Conservation (phyloP, 1,284 basidiomycete species). For the Taiwanofungus camphoratus region DNA sequence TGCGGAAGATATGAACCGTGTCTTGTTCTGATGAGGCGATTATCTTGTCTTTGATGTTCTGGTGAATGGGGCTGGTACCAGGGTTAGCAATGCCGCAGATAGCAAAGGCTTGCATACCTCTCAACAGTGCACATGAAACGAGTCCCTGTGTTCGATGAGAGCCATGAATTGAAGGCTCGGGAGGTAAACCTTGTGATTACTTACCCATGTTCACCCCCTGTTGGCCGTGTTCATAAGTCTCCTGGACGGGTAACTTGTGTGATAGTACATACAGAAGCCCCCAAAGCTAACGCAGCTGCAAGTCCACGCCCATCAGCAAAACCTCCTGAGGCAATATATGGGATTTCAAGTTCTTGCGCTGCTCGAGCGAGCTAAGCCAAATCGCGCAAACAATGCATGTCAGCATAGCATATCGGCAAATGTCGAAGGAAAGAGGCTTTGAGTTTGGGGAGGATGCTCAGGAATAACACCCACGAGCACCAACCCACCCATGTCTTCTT, state of each 20-base stretch:
- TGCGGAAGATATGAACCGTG: constrained; percentile 87
- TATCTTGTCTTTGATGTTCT: constrained; percentile 88
- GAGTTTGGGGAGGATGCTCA: background rate
- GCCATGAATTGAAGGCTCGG: constrained; percentile 3
- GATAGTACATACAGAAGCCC: constrained; percentile 59
- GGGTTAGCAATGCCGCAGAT: background rate
- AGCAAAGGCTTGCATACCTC: constrained; percentile 40
- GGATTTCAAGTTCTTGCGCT: constrained; percentile 77
- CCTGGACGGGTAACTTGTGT: too few relatives aligned
- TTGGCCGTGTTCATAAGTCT: background rate
- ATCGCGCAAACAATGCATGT: too few relatives aligned
- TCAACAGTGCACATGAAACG: constrained; percentile 83
- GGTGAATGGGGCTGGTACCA: constrained; percentile 71
- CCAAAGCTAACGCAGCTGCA: constrained; percentile 77
- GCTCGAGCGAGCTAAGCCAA: constrained; percentile 82
- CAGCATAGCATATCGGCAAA: background rate
- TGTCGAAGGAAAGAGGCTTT: background rate
- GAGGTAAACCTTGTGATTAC: constrained; percentile 15
- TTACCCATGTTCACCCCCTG: constrained; percentile 84
- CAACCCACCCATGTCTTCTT: constrained; percentile 91
- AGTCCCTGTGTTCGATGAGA: constrained; percentile 45
- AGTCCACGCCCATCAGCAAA: constrained; percentile 80
- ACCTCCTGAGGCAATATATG: constrained; percentile 89
- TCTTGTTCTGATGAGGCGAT: constrained; percentile 79
- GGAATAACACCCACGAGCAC: constrained; percentile 57